phyloP scores from a whole-genome alignment of 768 basidiomycete genomes.

The Rhodotorula diobovata region DNA sequence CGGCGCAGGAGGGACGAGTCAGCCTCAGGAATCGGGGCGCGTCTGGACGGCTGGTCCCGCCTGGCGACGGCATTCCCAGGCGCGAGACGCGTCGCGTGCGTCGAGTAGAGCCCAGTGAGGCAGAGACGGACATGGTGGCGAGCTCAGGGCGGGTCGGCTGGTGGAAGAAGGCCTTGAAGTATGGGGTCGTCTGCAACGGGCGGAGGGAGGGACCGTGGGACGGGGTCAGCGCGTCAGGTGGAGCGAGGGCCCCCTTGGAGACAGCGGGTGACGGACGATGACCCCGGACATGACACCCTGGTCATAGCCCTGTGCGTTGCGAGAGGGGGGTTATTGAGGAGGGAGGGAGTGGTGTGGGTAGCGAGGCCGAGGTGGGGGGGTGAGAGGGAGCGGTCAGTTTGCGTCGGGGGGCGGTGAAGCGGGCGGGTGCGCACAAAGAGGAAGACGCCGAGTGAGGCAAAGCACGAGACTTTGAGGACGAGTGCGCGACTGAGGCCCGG shows the following conservation, averaged over 20 bases:
- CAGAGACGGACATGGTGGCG: constrained; percentile 63
- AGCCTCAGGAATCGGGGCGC: neutral
- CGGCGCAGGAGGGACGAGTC: neutral
- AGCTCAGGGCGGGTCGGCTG: constrained; percentile 67
- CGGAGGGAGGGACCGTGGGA: constrained; percentile 58
- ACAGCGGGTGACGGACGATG: constrained; percentile 50
- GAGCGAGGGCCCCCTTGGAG: no score
- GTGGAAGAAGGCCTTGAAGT: constrained; percentile 76
- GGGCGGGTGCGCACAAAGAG: constrained; percentile 61
- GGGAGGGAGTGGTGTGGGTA: constrained; percentile 49
- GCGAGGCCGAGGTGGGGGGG: constrained; percentile 43
- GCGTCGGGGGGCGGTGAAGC: neutral
- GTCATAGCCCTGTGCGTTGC: constrained; percentile 20
- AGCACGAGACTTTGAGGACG: constrained; percentile 72
- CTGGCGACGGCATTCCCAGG: no score
- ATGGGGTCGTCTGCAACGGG: no score
- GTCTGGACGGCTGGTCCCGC: neutral
- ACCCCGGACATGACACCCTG: constrained; percentile 56
- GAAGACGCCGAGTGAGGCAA: constrained; percentile 79
- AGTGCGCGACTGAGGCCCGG: constrained; percentile 58
- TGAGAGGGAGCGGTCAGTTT: constrained; percentile 55
- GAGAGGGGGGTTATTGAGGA: constrained; percentile 47
- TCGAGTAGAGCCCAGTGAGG: neutral
- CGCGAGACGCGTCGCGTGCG: no score
- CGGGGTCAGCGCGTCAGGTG: neutral